phyloP scores from a whole-genome alignment of 257 asterid species.

The Solanum bulbocastanum region DNA sequence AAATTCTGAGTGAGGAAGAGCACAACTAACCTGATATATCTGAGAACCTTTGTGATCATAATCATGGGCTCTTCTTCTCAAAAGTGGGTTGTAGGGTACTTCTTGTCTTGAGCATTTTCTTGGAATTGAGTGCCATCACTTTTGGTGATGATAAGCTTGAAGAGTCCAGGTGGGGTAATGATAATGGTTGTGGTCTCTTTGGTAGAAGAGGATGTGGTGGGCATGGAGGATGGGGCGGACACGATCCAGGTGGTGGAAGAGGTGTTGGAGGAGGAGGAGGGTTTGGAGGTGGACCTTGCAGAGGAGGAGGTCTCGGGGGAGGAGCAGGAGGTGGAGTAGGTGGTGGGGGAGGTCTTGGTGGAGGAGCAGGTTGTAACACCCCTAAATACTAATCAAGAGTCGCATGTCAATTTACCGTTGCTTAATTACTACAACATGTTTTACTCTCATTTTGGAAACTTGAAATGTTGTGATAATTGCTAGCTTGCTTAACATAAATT shows the following conservation, averaged over 20 bases:
- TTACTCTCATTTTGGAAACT: no score
- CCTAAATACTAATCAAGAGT: no score
- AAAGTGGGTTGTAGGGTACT: slow-evolving; percentile 2
- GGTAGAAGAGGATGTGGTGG: slow-evolving; percentile 19
- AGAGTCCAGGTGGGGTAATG: slow-evolving; percentile 14
- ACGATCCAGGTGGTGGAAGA: slow-evolving; percentile 2
- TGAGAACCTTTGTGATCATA: not conserved
- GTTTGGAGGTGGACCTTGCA: slow-evolving; percentile 5
- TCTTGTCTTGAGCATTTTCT: slow-evolving; percentile 12
- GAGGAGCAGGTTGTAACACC: not conserved
- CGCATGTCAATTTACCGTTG: no score
- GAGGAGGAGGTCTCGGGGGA: slow-evolving; percentile 3
- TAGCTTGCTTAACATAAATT: no score
- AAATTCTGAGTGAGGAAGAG: not conserved
- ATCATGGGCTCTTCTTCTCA: slow-evolving; percentile 10
- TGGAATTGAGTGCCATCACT: slow-evolving; percentile 9
- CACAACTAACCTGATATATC: not conserved
- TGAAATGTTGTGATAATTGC: no score
- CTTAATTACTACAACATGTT: no score
- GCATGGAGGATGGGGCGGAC: not conserved
- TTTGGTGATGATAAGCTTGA: slow-evolving; percentile 11
- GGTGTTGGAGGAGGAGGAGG: slow-evolving; percentile 3
- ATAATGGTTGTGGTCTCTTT: slow-evolving; percentile 11
- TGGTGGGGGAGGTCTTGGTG: not conserved
- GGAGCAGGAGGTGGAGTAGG: slow-evolving; percentile 11